phyloP scores from a whole-genome alignment of 768 basidiomycete species.

The Steccherinum ochraceum region DNA sequence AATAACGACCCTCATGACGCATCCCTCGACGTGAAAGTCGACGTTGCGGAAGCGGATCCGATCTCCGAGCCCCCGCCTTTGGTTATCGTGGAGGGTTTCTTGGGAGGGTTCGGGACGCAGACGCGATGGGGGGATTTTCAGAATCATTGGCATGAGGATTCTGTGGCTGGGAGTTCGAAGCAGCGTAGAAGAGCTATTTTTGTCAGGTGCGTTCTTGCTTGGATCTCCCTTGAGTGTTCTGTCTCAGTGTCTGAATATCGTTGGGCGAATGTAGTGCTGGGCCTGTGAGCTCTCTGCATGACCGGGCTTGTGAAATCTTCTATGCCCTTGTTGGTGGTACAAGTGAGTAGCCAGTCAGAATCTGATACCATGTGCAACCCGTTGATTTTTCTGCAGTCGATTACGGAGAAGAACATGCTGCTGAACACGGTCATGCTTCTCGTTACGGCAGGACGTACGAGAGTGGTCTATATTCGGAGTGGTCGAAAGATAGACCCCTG shows the following conservation, averaged over 20 bases:
- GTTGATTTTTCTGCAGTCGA: conserved; percentile 29
- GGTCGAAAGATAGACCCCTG: conserved; percentile 36
- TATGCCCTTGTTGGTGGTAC: conserved; percentile 40
- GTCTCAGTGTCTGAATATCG: conserved; percentile 6
- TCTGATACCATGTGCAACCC: no score
- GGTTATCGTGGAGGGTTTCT: conserved; percentile 44
- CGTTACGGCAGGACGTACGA: conserved; percentile 36
- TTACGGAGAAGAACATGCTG: conserved; percentile 40
- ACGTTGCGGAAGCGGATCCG: no score
- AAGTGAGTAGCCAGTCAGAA: conserved; percentile 22
- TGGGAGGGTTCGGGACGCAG: conserved; percentile 28
- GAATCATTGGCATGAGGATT: conserved; percentile 23
- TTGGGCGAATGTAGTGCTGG: conserved; percentile 30
- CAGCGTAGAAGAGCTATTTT: conserved; percentile 18
- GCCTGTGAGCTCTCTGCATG: conserved; percentile 46
- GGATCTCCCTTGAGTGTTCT: background rate
- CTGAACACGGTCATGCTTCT: conserved; percentile 26
- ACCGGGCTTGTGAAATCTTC: conserved; percentile 46
- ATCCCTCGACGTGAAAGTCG: no score
- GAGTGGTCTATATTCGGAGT: conserved; percentile 38
- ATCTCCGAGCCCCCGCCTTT: conserved; percentile 27
- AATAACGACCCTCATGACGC: no score
- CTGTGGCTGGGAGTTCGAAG: conserved; percentile 5
- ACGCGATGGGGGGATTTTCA: conserved; percentile 36
- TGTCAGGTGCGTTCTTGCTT: background rate